Base-by-base conservation (phyloP, 805 yeast species). In the Lachancea nothofagi region DNA sequence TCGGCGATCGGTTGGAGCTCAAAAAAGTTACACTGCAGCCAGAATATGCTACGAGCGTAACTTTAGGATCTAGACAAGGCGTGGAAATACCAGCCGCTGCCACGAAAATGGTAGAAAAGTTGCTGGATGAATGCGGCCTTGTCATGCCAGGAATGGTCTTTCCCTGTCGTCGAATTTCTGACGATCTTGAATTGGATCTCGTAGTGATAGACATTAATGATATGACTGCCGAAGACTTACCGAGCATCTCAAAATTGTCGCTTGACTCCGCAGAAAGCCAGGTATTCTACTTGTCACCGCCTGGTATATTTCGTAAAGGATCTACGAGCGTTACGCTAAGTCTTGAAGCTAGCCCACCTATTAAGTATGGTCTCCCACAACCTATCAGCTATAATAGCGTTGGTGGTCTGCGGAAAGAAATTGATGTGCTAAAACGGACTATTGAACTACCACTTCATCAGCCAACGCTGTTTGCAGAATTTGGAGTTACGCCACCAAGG, bases 401-500 rank as follows among this genome's bases (percentile, higher is more conserved):
- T 5, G 98, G 97, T 13, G 99, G 97, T 0, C 68, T 93, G 17
- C 48, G 65, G 0, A 68, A 71, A 33, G 87, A 86, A 49, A 77
- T 89, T 14, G 66, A 69, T 4, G 53, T 71, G 3, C 63, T 93
- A 17, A 70, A 78, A 38, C 70, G 82, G 5, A 77, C 89, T 0
- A 77, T 89, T 7, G 83, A 83, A 39, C 67, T 90, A 2, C 97
- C 99, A 0, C 68, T 93, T 19, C 77, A 80, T 44, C 77, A 77
- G 41, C 95, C 97, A 0, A 71, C 73, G 5, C 62, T 87, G 23
- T 90, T 89, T 52, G 70, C 80, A 6, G 78, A 83, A 40, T 93
- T 90, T 65, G 88, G 90, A n/a, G 81, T 88, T 14, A 72, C 81
- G 7, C 97, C 98, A 7, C 96, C 96, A 10, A 70, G 96, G 42